Evolutionary conservation across 2,329 filamentous ascomycete genomes (phyloP).

Genomic region (Lomentospora prolificans): DNA sequence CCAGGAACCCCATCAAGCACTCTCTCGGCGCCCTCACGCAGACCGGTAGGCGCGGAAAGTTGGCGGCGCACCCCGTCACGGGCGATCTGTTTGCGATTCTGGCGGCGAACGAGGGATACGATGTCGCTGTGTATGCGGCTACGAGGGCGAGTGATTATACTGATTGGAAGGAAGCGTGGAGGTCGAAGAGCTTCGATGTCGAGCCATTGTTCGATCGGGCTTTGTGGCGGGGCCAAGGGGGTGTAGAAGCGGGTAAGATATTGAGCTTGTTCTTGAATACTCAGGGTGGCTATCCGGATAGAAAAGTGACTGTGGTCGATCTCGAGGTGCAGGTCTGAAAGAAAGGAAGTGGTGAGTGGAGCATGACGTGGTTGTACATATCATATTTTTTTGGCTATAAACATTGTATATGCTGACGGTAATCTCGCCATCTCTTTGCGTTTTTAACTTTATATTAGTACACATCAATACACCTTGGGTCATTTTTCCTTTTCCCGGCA

Average conservation of each 20-base stretch:
- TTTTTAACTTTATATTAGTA: not conserved
- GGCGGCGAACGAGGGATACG: slow-evolving; percentile 9
- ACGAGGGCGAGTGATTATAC: slow-evolving; percentile 4
- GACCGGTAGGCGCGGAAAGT: slow-evolving; percentile 13
- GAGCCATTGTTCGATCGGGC: slow-evolving; percentile 13
- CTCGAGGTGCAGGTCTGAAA: slow-evolving; percentile 4
- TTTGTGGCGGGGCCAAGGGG: slow-evolving; percentile 5
- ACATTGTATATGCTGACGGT: not conserved
- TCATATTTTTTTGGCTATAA: too few relatives aligned
- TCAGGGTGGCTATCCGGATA: slow-evolving; percentile 5
- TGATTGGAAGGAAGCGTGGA: slow-evolving; percentile 11
- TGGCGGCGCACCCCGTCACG: slow-evolving; percentile 10
- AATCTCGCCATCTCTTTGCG: not conserved
- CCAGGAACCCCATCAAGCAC: slow-evolving; percentile 11
- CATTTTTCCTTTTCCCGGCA: too few relatives aligned
- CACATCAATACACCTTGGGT: too few relatives aligned
- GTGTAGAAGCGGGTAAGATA: slow-evolving; percentile 7
- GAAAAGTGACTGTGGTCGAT: slow-evolving; percentile 9
- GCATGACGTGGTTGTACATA: too few relatives aligned
- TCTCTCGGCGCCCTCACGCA: slow-evolving; percentile 9
- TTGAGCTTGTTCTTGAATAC: slow-evolving; percentile 11
- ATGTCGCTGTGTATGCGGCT: slow-evolving; percentile 12
- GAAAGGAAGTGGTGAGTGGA: too few relatives aligned
- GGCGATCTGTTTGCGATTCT: slow-evolving; percentile 14
- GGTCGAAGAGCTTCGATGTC: slow-evolving; percentile 3